These are phyloP conservation scores for Phialemoniopsis sp. DNA, from an alignment of 2,329 filamentous ascomycete genomes.

Conservation along the genomic window DNA sequence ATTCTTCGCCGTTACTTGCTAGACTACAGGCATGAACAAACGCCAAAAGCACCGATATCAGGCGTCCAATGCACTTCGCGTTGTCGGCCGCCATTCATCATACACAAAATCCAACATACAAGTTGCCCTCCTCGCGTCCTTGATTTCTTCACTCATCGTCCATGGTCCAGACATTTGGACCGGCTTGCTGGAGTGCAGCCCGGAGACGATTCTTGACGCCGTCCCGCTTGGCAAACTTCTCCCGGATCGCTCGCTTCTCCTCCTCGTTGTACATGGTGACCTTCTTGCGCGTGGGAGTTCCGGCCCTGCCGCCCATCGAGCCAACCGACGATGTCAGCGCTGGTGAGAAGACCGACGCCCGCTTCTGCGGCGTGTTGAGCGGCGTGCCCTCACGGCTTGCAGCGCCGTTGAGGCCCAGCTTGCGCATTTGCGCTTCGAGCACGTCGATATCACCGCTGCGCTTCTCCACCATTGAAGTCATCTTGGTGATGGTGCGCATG, in stretches of 20 bases:
- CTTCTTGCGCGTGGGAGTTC: conserved; percentile 55
- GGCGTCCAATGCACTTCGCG: no score
- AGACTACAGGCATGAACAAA: no score
- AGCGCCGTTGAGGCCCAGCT: conserved; percentile 52
- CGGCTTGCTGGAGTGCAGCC: conserved; percentile 37
- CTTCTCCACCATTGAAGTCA: conserved; percentile 90
- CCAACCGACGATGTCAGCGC: conserved; percentile 34
- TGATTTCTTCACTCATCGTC: conserved; percentile 5
- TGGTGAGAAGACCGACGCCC: conserved; percentile 24
- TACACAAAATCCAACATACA: no score
- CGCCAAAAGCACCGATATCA: no score
- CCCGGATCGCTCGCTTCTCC: conserved; percentile 54
- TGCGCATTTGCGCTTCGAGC: conserved; percentile 81
- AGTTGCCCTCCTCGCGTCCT: neutral
- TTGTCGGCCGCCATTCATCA: no score
- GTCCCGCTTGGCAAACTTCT: conserved; percentile 39
- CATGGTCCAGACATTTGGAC: conserved; percentile 13
- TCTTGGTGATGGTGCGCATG: conserved; percentile 83
- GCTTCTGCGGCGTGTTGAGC: conserved; percentile 36
- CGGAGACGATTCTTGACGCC: conserved; percentile 13
- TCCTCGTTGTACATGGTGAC: conserved; percentile 55
- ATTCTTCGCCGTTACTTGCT: no score
- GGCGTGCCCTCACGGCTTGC: conserved; percentile 36
- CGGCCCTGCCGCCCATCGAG: conserved; percentile 22
- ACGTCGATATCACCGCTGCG: conserved; percentile 88